These are phyloP conservation scores for Eucalyptus tenuipes DNA, from an alignment of 345 rosid species.

Conservation along the genomic window DNA sequence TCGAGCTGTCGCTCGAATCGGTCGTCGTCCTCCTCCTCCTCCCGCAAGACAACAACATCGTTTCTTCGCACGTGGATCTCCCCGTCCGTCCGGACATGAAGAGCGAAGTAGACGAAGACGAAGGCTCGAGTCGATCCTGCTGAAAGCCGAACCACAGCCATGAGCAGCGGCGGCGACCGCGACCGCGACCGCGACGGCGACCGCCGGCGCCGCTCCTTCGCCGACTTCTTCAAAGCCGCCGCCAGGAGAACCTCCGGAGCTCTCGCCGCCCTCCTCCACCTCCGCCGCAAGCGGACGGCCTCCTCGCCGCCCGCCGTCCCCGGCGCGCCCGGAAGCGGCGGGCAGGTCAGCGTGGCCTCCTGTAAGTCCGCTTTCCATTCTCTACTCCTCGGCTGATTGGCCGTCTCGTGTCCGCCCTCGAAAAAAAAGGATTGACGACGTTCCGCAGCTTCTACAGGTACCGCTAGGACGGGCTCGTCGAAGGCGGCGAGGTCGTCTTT, in stretches of 20 bases:
- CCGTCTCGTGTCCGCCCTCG: background rate
- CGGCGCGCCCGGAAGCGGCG: background rate
- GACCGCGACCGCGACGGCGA: background rate
- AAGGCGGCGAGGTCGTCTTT: conserved; percentile 25
- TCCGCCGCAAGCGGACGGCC: conserved; percentile 7
- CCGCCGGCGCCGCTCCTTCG: background rate
- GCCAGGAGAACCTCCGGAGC: conserved; percentile 34
- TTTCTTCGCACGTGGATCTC: background rate
- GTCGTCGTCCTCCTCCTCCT: background rate
- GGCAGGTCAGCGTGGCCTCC: conserved; percentile 14
- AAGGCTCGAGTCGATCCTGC: background rate
- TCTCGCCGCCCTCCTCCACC: conserved; percentile 12
- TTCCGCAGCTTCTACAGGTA: conserved; percentile 27
- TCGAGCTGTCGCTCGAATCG: background rate
- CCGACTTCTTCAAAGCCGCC: background rate
- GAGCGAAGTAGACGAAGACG: background rate
- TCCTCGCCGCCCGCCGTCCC: background rate
- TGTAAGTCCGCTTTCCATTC: conserved; percentile 30
- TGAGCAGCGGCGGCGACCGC: background rate
- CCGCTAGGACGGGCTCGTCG: conserved; percentile 11
- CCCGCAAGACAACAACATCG: background rate
- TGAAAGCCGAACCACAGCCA: background rate
- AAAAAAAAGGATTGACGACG: background rate
- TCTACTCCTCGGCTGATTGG: background rate
- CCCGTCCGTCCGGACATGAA: background rate